Conservation (phyloP, 2,329 filamentous ascomycete species). For the Neonectria hederae region DNA sequence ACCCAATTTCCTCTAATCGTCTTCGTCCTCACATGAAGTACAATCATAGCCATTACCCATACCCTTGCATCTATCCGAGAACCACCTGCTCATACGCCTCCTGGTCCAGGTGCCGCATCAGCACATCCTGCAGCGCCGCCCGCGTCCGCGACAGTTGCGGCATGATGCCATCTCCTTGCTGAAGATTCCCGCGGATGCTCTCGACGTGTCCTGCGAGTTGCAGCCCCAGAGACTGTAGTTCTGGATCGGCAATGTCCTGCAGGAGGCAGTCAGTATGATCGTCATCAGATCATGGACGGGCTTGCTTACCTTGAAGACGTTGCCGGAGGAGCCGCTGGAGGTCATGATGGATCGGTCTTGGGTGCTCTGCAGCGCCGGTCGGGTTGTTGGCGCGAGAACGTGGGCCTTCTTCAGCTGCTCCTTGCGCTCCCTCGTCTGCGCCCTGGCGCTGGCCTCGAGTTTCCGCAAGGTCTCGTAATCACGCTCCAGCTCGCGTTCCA, state of each 20-base stretch:
- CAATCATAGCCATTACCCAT: conserved; percentile 14
- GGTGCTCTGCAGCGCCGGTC: conserved; percentile 14
- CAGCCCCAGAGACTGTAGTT: conserved; percentile 55
- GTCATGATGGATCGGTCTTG: conserved; percentile 28
- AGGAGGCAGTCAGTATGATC: not conserved
- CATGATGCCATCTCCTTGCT: conserved; percentile 62
- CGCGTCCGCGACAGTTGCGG: conserved; percentile 59
- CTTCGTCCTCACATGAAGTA: not conserved
- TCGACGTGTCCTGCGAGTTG: conserved; percentile 66
- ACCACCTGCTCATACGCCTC: conserved; percentile 60
- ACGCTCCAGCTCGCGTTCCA: conserved; percentile 64
- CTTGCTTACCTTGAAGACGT: conserved; percentile 35
- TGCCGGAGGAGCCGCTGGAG: conserved; percentile 15
- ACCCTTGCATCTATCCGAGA: conserved; percentile 47
- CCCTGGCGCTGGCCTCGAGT: conserved; percentile 66
- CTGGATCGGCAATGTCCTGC: conserved; percentile 53
- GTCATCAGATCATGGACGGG: not conserved
- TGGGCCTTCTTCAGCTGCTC: conserved; percentile 61
- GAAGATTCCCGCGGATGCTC: conserved; percentile 63
- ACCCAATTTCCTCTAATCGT: not conserved
- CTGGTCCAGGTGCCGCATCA: conserved; percentile 57
- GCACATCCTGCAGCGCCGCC: conserved; percentile 59
- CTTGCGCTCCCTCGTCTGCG: conserved; percentile 61
- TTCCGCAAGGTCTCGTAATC: conserved; percentile 62
- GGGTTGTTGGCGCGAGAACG: conserved; percentile 54